Conservation (phyloP, 257 asterid species). For the Solanum pinnatisectum region DNA sequence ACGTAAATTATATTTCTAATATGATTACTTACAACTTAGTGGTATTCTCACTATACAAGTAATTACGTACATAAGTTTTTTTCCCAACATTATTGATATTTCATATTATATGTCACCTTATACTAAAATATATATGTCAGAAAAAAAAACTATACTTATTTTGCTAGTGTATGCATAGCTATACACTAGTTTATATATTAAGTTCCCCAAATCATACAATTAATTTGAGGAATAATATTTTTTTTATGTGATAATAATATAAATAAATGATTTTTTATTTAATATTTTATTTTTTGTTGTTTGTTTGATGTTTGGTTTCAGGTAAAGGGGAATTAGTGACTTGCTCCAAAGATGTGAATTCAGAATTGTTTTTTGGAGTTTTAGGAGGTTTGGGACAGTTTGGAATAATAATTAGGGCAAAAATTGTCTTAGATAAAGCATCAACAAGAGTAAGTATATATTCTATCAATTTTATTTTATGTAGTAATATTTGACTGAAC, state of each 20-base stretch:
- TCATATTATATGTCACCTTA: background rate
- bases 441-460: constrained; percentile 29
- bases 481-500: background rate
- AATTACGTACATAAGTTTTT: background rate
- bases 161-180: background rate
- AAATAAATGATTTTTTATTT: background rate
- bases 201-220: background rate
- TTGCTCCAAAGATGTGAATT: constrained; percentile 31
- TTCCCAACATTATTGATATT: too few relatives aligned
- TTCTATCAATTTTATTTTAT: background rate
- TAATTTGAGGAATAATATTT: background rate
- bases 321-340: constrained; percentile 45
- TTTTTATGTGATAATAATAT: background rate
- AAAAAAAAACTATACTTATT: too few relatives aligned
- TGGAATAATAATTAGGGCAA: constrained; percentile 49
- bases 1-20: background rate
- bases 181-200: background rate
- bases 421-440: constrained; percentile 33
- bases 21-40: background rate
- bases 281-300: background rate
- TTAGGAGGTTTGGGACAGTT: constrained; percentile 65
- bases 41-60: background rate
- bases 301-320: background rate
- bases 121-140: background rate
- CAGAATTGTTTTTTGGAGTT: constrained; percentile 40